Base-by-base conservation (phyloP, 202 grass and related monocot genomes). In the Saccharum hybrid region DNA sequence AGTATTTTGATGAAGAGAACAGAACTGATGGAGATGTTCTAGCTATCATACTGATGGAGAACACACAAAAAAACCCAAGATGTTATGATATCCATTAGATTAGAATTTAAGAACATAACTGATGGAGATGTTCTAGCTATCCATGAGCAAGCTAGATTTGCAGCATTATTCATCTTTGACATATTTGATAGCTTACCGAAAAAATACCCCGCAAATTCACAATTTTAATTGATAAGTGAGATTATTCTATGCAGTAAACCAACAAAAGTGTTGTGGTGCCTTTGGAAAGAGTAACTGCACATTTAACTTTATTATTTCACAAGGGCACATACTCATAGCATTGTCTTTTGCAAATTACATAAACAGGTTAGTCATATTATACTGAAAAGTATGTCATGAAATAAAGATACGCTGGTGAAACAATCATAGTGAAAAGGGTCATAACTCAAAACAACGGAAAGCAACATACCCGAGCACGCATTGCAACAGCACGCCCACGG, bases 401-500 rank as follows among this genome's bases (percentile, higher is more conserved):
- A 45, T 8, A 66, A 67, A 30, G 10, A 41, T 8, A 36, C 43
- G 2, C 16, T 30, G 43, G n/a, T 10, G 40, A 71, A 54, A 46
- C 57, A 36, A 43, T 66, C 16, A 40, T 21, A 43, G 23, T 43
- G 22, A 5, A 34, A 86, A 81, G n/a, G 7, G 45, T 75, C 19
- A 10, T 19, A 59, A 10, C 2, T 31, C 18, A 71, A 5, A 36
- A 46, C 13, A 33, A 18, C 22, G 71, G 31, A 26, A 68, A 61
- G 23, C 2, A 63, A 54, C 60, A 84, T 94, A 99, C 96, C 80
- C 91, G 89, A 56, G 93, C 96, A 60, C 91, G 93, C 96, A 99
- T 99, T 0, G 92, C 90, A 62, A 99, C 96, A 0, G 96, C 96
- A 38, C 93, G 91, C 4, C 96, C 91, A 7, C 96, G 93, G 4